Evolutionary conservation across 768 basidiomycete genomes (phyloP), one percentile per base, ranked within the genome.

Genomic region (Leccinum ochraceum): DNA sequence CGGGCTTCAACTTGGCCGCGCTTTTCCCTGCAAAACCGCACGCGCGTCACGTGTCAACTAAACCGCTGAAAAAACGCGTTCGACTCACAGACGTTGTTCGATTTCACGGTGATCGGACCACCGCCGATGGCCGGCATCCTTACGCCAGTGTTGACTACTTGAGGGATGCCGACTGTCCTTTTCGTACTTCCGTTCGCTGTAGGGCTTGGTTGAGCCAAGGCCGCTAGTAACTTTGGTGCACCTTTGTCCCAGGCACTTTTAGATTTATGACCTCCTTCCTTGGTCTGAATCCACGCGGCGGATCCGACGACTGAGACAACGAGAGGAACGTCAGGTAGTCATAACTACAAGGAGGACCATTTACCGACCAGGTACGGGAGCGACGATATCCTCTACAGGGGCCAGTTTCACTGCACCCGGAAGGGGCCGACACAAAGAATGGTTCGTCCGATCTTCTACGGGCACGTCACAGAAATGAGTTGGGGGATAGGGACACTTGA

Each of bases 391-490:
- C 30, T 65, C 62, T 4, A 71, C 68, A 1, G 71, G 74, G 3
- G 66, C 66, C 0, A 69, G 61, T 28, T 74, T 75, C 17, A 69
- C 50, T 0, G 60, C 58, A 6, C 72, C 67, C 1, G 81, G 82
- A n/a, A 82, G 74, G 0, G 79, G 79, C 10, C 81, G 75, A 48
- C 82, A 82, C 53, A 81, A 60, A 3, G 72, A 66, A 7, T 67
- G 68, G 44, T 72, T 74, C 4, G 79, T 82, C 28, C 54, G 63
- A 56, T 79, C 78, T 60, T 77, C 79, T 2, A 61, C 26, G 4
- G 81, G 82, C 6, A 77, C 62, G 0, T 74, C 72, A 60, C 81
- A 83, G 44, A 71, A 75, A 42, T 66, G 63, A 1, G 78, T 72
- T 20, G 54, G 2, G 1, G 81, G 82, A 56, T 83, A 82, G 2